Evolutionary conservation across 495 filamentous ascomycete genomes (phyloP).

Genomic region (Hyaloscypha finlandica): DNA sequence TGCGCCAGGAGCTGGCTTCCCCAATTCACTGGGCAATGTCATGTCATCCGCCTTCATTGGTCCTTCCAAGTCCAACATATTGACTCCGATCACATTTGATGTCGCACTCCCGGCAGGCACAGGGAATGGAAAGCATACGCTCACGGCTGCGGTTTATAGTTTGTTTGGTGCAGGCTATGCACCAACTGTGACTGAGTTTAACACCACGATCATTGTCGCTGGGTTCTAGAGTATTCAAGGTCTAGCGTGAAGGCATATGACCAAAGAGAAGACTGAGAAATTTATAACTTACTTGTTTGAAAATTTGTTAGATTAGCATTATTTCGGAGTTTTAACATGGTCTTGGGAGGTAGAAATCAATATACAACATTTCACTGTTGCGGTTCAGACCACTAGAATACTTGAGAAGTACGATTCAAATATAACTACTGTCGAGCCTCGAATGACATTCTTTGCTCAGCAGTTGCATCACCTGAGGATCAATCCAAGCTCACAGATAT

Average conservation of each 20-base stretch:
- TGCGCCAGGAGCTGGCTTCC: slow-evolving; percentile 16
- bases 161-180: slow-evolving; percentile 19
- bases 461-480: no score
- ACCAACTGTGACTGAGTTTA: slow-evolving; percentile 7
- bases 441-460: no score
- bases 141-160: slow-evolving; percentile 15
- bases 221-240: not conserved
- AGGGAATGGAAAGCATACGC: not conserved
- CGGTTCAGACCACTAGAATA: no score
- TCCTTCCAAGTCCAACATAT: slow-evolving; percentile 10
- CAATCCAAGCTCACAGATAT: no score
- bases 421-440: no score
- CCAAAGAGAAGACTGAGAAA: not conserved
- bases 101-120: slow-evolving; percentile 10
- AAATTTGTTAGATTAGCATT: not conserved
- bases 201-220: slow-evolving; percentile 20
- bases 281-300: no score
- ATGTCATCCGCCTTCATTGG: slow-evolving; percentile 21
- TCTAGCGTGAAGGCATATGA: not conserved
- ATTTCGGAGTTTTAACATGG: not conserved
- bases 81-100: slow-evolving; percentile 16
- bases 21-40: slow-evolving; percentile 15
- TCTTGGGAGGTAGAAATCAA: not conserved
- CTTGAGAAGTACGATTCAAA: no score
- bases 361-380: not conserved